These are phyloP conservation scores for Sporodiniella umbellata DNA, from an alignment of 371 early-diverging fungal genomes.

Conservation along the genomic window DNA sequence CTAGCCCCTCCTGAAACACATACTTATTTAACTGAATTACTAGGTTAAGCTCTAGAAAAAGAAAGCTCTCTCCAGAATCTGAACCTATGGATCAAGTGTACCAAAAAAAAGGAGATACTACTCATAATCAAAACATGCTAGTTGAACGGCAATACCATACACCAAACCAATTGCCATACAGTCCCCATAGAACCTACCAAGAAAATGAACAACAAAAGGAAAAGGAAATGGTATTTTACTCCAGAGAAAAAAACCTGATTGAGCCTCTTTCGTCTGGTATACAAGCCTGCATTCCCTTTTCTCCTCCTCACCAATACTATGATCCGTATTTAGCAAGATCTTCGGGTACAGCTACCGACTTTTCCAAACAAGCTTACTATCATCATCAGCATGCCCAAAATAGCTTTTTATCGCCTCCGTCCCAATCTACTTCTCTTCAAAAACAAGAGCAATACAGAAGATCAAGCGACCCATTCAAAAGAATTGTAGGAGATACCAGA, in stretches of 20 bases:
- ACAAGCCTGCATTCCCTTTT: constrained; percentile 11
- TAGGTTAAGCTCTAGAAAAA: not conserved
- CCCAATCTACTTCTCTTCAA: constrained; percentile 6
- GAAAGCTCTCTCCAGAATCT: constrained; percentile 7
- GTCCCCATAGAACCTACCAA: not conserved
- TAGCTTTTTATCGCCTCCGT: constrained; percentile 15
- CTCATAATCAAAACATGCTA: not conserved
- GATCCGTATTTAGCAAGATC: constrained; percentile 7
- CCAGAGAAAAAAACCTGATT: constrained; percentile 1
- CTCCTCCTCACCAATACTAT: constrained; percentile 18
- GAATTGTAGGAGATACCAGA: constrained; percentile 6
- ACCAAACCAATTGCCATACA: not conserved
- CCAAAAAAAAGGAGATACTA: not conserved
- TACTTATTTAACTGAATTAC: no score
- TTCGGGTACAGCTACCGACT: not conserved
- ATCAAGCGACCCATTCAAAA: not conserved
- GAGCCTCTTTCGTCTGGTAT: not conserved
- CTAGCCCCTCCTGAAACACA: no score
- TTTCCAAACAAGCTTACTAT: no score
- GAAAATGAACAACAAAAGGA: constrained; percentile 3
- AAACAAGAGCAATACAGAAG: constrained; percentile 5
- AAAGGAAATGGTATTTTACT: not conserved
- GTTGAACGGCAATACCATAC: not conserved
- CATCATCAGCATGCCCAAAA: not conserved
- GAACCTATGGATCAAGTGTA: constrained; percentile 5